phyloP scores from a whole-genome alignment of 1,284 basidiomycete species.

The Irpex sp. region DNA sequence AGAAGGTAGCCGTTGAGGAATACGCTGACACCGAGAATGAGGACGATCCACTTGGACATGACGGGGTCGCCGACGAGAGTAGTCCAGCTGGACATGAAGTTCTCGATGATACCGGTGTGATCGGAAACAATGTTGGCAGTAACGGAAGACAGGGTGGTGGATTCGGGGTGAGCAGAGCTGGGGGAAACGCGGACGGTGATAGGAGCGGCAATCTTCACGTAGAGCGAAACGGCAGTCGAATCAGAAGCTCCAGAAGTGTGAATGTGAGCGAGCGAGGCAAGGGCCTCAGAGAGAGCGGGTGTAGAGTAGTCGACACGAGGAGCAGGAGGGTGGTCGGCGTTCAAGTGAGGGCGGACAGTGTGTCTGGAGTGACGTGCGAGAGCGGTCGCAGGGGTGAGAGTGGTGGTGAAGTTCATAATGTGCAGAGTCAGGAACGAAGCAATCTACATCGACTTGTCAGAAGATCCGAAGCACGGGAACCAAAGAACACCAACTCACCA shows the following conservation, averaged over 20 bases:
- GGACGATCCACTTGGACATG: slow-evolving; percentile 94
- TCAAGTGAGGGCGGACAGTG: slow-evolving; percentile 17
- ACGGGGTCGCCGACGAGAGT: slow-evolving; percentile 94
- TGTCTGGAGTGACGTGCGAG: slow-evolving; percentile 48
- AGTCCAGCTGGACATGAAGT: slow-evolving; percentile 94
- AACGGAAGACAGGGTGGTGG: slow-evolving; percentile 4
- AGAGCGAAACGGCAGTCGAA: slow-evolving; percentile 32
- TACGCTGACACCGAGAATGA: slow-evolving; percentile 84
- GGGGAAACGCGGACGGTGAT: slow-evolving; percentile 54
- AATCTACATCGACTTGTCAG: slow-evolving; percentile 41
- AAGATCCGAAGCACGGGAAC: not conserved
- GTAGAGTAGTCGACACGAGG: slow-evolving; percentile 63
- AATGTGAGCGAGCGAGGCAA: slow-evolving; percentile 53
- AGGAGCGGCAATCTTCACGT: slow-evolving; percentile 73
- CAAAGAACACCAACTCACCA: slow-evolving; percentile 45
- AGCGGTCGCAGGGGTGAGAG: slow-evolving; percentile 75
- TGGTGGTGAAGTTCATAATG: slow-evolving; percentile 91
- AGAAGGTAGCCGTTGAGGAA: slow-evolving; percentile 93
- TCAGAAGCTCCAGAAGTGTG: slow-evolving; percentile 27
- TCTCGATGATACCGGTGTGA: slow-evolving; percentile 50
- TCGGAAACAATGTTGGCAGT: slow-evolving; percentile 19
- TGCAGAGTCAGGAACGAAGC: slow-evolving; percentile 87
- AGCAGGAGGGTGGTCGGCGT: slow-evolving; percentile 31
- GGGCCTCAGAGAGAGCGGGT: slow-evolving; percentile 55
- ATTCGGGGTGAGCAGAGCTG: slow-evolving; percentile 18